These are phyloP conservation scores for Brassica nigra DNA, from an alignment of 345 rosid species.

Conservation along the genomic window DNA sequence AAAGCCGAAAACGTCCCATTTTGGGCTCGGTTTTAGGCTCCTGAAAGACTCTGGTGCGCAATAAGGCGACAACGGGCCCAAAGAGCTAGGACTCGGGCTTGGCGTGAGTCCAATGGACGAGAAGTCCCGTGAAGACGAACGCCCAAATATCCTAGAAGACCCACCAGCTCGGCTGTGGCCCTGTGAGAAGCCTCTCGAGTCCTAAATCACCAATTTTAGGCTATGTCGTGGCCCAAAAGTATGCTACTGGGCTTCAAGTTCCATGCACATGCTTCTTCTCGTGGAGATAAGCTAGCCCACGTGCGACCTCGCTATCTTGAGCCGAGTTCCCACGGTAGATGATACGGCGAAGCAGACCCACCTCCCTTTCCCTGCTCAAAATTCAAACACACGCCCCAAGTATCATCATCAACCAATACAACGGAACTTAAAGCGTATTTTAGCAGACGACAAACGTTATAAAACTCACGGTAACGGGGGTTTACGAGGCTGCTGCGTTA, in stretches of 20 bases:
- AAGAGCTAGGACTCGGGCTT: constrained; percentile 70
- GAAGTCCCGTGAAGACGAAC: constrained; percentile 73
- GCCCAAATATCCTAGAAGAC: constrained; percentile 69
- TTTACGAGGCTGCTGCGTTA: constrained; percentile 79
- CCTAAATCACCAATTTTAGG: constrained; percentile 87
- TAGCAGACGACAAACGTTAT: constrained; percentile 8
- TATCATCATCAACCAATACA: not conserved
- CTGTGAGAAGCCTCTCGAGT: constrained; percentile 66
- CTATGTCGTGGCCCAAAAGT: constrained; percentile 65
- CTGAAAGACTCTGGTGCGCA: constrained; percentile 80
- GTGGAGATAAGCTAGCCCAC: constrained; percentile 76
- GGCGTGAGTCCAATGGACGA: constrained; percentile 38
- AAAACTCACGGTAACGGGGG: constrained; percentile 79
- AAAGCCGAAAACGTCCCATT: constrained; percentile 87
- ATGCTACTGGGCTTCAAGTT: constrained; percentile 84
- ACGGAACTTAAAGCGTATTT: not conserved
- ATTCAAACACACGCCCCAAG: not conserved
- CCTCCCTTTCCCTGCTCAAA: constrained; percentile 61
- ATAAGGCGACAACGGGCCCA: constrained; percentile 62
- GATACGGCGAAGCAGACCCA: constrained; percentile 59
- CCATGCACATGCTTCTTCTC: constrained; percentile 92
- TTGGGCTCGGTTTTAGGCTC: constrained; percentile 73
- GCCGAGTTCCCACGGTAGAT: constrained; percentile 84
- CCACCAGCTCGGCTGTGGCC: constrained; percentile 62
- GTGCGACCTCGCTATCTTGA: constrained; percentile 76